Evolutionary conservation across 1,284 basidiomycete species (phyloP).

Genomic region (Boletus sp.): DNA sequence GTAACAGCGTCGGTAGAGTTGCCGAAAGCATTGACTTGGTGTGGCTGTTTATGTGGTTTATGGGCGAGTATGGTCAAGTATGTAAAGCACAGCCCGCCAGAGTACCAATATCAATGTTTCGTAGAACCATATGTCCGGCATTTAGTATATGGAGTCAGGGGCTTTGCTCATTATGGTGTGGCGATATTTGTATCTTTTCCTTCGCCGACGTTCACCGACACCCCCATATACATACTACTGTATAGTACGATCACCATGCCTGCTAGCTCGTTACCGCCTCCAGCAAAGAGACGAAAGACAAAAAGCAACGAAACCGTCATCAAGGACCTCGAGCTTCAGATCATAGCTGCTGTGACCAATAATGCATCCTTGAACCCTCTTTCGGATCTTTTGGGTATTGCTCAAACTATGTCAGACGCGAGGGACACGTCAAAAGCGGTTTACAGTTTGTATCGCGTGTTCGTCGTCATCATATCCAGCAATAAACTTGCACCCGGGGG

Average conservation of each 20-base stretch:
- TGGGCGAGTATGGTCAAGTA: not conserved
- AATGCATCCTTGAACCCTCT: conserved; percentile 77
- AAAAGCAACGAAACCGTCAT: conserved; percentile 34
- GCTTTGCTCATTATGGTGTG: conserved; percentile 11
- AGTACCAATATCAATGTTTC: not conserved
- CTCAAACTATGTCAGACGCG: conserved; percentile 43
- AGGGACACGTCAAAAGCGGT: conserved; percentile 70
- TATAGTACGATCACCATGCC: conserved; percentile 25
- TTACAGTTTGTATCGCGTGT: conserved; percentile 82
- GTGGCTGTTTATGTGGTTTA: no score
- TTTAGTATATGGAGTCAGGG: not conserved
- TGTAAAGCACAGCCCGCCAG: no score
- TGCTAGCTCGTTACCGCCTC: conserved; percentile 51
- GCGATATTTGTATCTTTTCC: not conserved
- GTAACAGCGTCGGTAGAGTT: not conserved
- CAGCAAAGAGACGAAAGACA: conserved; percentile 55
- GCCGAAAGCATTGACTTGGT: no score
- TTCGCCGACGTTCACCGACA: not conserved
- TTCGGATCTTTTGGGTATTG: conserved; percentile 70
- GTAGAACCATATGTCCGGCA: not conserved
- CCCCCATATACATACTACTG: no score
- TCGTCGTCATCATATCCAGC: conserved; percentile 62
- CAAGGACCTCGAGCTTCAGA: conserved; percentile 50
- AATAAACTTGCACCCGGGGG: conserved; percentile 52
- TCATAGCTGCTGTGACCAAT: conserved; percentile 48